Conservation (phyloP, 2,329 filamentous ascomycete genomes). For the Penicillium nordicum region DNA sequence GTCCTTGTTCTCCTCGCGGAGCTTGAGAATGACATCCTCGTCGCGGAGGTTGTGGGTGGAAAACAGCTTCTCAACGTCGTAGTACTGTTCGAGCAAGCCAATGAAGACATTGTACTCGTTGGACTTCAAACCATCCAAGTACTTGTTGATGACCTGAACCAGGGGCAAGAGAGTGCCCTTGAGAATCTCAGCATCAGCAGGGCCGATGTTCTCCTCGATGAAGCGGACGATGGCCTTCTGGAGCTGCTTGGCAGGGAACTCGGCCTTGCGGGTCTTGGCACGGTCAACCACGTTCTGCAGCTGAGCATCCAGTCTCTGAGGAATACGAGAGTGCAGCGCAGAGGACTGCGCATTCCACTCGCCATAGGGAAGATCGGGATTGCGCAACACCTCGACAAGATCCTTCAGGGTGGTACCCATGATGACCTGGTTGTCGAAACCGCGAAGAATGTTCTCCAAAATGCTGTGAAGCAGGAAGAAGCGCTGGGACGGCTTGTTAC, state of each 20-base stretch:
- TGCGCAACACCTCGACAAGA: constrained; percentile 82
- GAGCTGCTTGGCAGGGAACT: constrained; percentile 90
- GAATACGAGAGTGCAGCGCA: constrained; percentile 95
- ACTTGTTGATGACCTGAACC: constrained; percentile 71
- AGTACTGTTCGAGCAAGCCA: constrained; percentile 75
- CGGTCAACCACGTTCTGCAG: constrained; percentile 85
- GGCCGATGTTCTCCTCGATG: constrained; percentile 76
- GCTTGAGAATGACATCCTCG: constrained; percentile 87
- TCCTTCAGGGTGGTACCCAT: constrained; percentile 85
- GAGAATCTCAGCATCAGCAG: constrained; percentile 69
- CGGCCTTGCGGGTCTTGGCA: constrained; percentile 69
- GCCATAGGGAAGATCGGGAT: constrained; percentile 88
- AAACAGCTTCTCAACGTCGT: constrained; percentile 80
- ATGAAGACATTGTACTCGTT: constrained; percentile 84
- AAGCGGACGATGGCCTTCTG: constrained; percentile 82
- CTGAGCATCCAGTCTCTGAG: constrained; percentile 79
- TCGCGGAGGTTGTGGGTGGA: constrained; percentile 79
- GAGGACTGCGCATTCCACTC: constrained; percentile 96
- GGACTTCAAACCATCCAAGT: constrained; percentile 81
- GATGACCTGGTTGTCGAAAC: constrained; percentile 96
- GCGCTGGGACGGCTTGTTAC: constrained; percentile 85
- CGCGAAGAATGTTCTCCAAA: constrained; percentile 81
- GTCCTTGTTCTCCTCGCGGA: constrained; percentile 95
- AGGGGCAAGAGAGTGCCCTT: constrained; percentile 72
- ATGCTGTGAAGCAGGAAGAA: constrained; percentile 75